Conservation (phyloP, 768 basidiomycete genomes). For the Kwoniella europaea region DNA sequence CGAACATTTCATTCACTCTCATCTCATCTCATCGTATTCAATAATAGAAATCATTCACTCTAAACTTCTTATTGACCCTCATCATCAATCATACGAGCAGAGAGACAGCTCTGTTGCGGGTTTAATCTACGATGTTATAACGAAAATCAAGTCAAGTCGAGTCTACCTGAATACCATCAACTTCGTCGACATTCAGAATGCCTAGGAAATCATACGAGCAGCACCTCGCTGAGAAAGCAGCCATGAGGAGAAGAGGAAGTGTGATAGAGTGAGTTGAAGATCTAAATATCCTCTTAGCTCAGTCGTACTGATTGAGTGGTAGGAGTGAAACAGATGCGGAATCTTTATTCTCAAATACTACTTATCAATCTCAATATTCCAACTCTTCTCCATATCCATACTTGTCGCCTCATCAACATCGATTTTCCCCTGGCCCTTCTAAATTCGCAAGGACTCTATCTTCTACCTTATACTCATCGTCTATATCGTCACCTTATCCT, state of each 20-base stretch:
- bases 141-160: too few species aligned
- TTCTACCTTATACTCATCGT: constrained; percentile 18
- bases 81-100: too few species aligned
- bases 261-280: constrained; percentile 26
- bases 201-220: constrained; percentile 35
- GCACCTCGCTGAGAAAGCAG: constrained; percentile 26
- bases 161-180: background rate
- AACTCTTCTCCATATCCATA: constrained; percentile 16
- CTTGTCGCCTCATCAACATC: background rate
- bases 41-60: too few species aligned
- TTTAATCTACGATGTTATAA: too few species aligned
- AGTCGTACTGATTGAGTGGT: background rate
- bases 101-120: too few species aligned
- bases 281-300: too few species aligned
- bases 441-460: background rate
- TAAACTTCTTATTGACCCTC: too few species aligned
- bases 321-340: constrained; percentile 51
- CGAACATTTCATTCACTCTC: too few species aligned
- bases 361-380: constrained; percentile 28
- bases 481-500: constrained; percentile 6
- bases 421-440: background rate
- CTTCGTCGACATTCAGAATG: constrained; percentile 16
- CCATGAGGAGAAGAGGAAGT: constrained; percentile 21
- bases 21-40: too few species aligned
- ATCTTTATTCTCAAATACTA: constrained; percentile 40